Conservation (phyloP, 805 yeast species). For the Kazachstania africana region DNA sequence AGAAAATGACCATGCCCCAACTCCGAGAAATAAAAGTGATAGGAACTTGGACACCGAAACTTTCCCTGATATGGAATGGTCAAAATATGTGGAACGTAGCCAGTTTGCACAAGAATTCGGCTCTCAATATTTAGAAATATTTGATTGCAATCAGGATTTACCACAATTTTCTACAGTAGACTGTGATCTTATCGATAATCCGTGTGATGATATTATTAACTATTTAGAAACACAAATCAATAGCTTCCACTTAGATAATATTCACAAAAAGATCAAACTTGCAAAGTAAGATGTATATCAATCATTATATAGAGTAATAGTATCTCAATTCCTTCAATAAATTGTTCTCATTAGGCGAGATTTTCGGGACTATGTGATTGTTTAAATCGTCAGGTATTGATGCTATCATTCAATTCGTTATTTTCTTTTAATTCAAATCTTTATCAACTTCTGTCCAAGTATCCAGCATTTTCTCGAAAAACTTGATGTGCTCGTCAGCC, state of each 20-base stretch:
- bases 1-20: constrained; percentile 80
- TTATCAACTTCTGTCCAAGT: constrained; percentile 57
- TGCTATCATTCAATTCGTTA: no score
- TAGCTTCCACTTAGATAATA: background rate
- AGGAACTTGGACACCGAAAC: constrained; percentile 44
- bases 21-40: constrained; percentile 61
- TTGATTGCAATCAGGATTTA: constrained; percentile 11
- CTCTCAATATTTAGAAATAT: constrained; percentile 6
- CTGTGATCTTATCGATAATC: constrained; percentile 18
- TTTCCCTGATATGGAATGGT: constrained; percentile 52
- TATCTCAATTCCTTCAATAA: no score
- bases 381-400: no score
- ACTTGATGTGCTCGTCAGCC: constrained; percentile 65
- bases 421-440: constrained; percentile 14
- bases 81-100: constrained; percentile 36
- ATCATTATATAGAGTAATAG: no score
- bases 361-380: no score
- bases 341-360: no score
- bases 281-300: no score
- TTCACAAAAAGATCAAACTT: no score
- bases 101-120: constrained; percentile 33
- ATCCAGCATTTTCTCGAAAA: constrained; percentile 54
- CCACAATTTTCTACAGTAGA: constrained; percentile 8
- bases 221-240: constrained; percentile 4
- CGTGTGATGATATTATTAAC: constrained; percentile 8